phyloP scores from a whole-genome alignment of 2,329 filamentous ascomycete genomes.

The Pseudogymnoascus sp. region DNA sequence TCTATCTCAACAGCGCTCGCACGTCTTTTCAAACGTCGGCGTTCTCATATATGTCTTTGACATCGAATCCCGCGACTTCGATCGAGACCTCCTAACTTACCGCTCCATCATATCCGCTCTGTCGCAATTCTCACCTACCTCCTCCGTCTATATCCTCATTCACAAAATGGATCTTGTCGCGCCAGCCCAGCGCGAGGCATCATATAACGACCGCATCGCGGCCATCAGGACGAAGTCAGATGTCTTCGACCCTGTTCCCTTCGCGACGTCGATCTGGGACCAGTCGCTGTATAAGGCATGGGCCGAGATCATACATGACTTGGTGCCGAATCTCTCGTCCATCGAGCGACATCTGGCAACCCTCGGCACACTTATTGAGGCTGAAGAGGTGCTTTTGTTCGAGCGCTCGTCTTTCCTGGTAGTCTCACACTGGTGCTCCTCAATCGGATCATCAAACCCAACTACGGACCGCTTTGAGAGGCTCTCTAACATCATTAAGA shows the following conservation, averaged over 20 bases:
- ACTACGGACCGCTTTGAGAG: conserved; percentile 89
- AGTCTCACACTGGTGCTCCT: conserved; percentile 82
- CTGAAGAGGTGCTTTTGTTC: conserved; percentile 88
- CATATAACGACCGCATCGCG: conserved; percentile 77
- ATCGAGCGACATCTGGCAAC: conserved; percentile 82
- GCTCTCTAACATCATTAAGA: conserved; percentile 95
- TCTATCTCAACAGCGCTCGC: conserved; percentile 85
- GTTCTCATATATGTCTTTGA: conserved; percentile 99
- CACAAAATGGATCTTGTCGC: conserved; percentile 99
- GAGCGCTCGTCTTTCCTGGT: conserved; percentile 94
- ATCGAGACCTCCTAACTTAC: conserved; percentile 88
- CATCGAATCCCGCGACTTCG: conserved; percentile 90
- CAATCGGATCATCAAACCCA: conserved; percentile 69
- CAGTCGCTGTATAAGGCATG: conserved; percentile 97
- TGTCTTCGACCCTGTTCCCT: conserved; percentile 70
- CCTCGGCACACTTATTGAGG: conserved; percentile 77
- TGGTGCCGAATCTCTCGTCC: conserved; percentile 85
- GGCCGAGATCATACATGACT: conserved; percentile 94
- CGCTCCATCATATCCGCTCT: conserved; percentile 82
- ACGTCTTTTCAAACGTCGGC: conserved; percentile 94
- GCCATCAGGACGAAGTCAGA: conserved; percentile 71
- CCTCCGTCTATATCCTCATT: conserved; percentile 87
- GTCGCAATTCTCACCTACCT: conserved; percentile 69
- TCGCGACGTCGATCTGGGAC: conserved; percentile 97
- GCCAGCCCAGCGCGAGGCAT: conserved; percentile 63